Evolutionary conservation across 2,329 filamentous ascomycete species (phyloP), one percentile per base, ranked within the genome.

Genomic region (Plenodomus lindquistii): DNA sequence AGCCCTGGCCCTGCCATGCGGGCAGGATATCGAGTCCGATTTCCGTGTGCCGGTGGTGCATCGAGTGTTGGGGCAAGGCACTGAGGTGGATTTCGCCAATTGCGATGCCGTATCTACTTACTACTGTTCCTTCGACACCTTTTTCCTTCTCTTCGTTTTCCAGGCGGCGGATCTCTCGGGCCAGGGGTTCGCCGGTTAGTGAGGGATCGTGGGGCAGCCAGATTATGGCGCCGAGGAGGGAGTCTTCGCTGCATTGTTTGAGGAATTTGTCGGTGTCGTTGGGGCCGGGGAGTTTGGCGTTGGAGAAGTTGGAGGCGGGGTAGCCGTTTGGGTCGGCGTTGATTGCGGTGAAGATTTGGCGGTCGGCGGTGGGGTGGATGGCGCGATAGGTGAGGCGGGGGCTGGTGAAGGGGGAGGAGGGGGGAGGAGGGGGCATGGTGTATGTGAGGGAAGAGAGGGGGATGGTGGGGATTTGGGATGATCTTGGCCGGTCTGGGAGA

Each of bases 21-120:
- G 62, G 53, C 2, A 70, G 54, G 3, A 79, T 64, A 0, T 60
- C 56, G 15, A 79, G 61, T 0, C 68, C 73, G 6, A 79, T 63
- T 37, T 73, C 66, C n/a, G 72, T 70, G 52, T 63, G 65, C 17
- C 77, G 70, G 53, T 80, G 76, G 47, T 78, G 76, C 5, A 34
- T 44, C 27, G 9, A 13, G 18, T 31, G 18, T 5, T 21, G 27
- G 2, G 43, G 16, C 2, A 22, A 21, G 15, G 13, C 16, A 16
- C 35, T 50, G 19, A 62, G 52, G 19, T 52, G 44, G 19, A 62
- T 43, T 20, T 55, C 41, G 37, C 59, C 59, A 3, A 62, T 59
- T 21, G 55, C 40, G 2, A 24, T 46, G 37, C 35, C 35, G 10
- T 9, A 20, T 6, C 4, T 4, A 4, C 10, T 15, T 8, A 18